Evolutionary conservation across 2,329 filamentous ascomycete species (phyloP), one percentile per base, ranked within the genome.

Genomic region (Elsinoe necatrix): DNA sequence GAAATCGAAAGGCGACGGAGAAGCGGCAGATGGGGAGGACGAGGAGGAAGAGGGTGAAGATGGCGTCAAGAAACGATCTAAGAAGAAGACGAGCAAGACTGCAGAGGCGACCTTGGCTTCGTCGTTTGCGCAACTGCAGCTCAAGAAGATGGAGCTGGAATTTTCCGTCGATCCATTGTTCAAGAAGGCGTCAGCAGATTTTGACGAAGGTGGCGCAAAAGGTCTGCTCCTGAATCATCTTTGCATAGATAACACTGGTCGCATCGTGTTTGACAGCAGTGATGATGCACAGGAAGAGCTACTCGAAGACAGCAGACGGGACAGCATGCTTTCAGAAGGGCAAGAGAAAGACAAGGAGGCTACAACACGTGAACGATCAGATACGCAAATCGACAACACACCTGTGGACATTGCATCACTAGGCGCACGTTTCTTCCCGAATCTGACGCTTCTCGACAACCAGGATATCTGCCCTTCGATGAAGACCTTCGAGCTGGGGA

Each of bases 181-280:
- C 80, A 98, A 98, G 68, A 98, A 98, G 68, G 92, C 92, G 0
- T 95, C 92, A 4, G 93, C 93, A 42, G 93, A 98, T 73, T 98
- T 98, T 63, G 93, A 98, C 68, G 93, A 98, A 73, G 93, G 93
- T 18, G 93, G 93, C 57, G 93, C 93, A 57, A 98, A 97, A 72
- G 93, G 93, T 18, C 77, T 98, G 41, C 78, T 98, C 18, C 79
- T 98, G 29, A 98, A 98, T 67, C 92, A 98, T 71, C 78, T 98
- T n/a, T 89, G 92, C 67, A 96, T 98, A 62, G 93, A 98, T 70
- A 82, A 83, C 1, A 83, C 89, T 61, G 93, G 93, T 41, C 83
- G 92, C 34, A 98, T 98, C 60, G 91, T 98, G 4, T 98, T 98
- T 67, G 93, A 98, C 73, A 97, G 92, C 74, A 97, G 91, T 67